phyloP scores from a whole-genome alignment of 805 yeast genomes.

The Metschnikowia bowlesiae region DNA sequence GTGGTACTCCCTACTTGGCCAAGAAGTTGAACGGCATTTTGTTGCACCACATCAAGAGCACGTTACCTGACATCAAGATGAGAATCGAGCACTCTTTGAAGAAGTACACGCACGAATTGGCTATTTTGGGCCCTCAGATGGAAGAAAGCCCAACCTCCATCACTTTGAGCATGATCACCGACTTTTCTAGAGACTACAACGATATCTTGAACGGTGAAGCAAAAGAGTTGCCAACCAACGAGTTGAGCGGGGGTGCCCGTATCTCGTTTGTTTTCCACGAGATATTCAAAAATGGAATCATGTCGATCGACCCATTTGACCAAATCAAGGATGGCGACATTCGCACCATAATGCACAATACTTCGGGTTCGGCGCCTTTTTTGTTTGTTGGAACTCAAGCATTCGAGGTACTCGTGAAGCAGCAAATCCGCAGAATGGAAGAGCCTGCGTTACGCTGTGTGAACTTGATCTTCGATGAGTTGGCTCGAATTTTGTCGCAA shows the following conservation, averaged over 20 bases:
- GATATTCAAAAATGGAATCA: conserved; percentile 86
- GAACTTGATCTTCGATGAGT: conserved; percentile 86
- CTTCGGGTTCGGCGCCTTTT: conserved; percentile 94
- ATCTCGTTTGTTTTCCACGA: conserved; percentile 96
- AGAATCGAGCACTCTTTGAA: conserved; percentile 76
- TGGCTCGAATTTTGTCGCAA: conserved; percentile 84
- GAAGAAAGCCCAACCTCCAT: conserved; percentile 86
- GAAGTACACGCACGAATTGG: conserved; percentile 77
- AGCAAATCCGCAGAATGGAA: conserved; percentile 76
- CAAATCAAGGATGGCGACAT: conserved; percentile 94
- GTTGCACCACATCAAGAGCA: conserved; percentile 70
- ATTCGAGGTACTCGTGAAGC: conserved; percentile 87
- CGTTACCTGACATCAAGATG: conserved; percentile 82
- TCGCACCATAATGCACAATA: conserved; percentile 93
- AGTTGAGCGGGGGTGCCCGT: conserved; percentile 97
- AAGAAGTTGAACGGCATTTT: conserved; percentile 84
- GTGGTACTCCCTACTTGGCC: conserved; percentile 98
- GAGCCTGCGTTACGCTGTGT: conserved; percentile 90
- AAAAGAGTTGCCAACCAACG: conserved; percentile 80
- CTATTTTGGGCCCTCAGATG: conserved; percentile 78
- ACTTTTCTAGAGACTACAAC: conserved; percentile 84
- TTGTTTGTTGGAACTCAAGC: conserved; percentile 96
- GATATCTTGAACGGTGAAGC: conserved; percentile 92
- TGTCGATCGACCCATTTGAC: conserved; percentile 92
- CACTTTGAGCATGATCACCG: conserved; percentile 86